Percentiles rank a stretch among this genome's conserved stretches.
Evolutionary conservation across 306 rosid species (phyloP).

Genomic region (Mimosa pudica): DNA sequence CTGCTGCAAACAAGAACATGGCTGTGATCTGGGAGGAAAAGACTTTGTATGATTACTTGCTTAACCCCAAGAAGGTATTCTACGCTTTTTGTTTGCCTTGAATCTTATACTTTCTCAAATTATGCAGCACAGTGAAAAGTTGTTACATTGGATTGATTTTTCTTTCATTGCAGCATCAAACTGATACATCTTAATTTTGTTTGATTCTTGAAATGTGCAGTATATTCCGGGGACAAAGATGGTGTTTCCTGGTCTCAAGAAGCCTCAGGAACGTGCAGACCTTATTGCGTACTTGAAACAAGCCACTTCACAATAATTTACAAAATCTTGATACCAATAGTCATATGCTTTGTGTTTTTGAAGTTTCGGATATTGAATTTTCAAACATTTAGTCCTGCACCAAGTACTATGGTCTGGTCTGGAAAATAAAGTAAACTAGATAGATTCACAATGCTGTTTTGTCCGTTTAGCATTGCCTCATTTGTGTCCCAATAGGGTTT

Average conservation of each 20-base stretch:
- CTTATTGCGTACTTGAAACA: slow-evolving; percentile 89
- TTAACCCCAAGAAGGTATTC: slow-evolving; percentile 87
- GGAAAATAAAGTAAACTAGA: slow-evolving; percentile 56
- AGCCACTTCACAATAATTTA: slow-evolving; percentile 58
- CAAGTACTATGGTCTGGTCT: slow-evolving; percentile 42
- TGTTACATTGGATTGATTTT: not conserved
- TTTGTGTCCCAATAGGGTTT: slow-evolving; percentile 37
- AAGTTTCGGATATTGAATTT: slow-evolving; percentile 31
- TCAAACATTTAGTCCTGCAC: slow-evolving; percentile 32
- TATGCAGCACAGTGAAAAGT: not conserved
- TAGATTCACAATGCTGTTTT: slow-evolving; percentile 54
- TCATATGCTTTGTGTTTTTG: slow-evolving; percentile 41
- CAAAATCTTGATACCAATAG: slow-evolving; percentile 16
- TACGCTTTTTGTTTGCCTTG: too few relatives aligned
- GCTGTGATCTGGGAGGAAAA: slow-evolving; percentile 92
- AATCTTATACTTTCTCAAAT: slow-evolving; percentile 16
- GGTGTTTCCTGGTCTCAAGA: slow-evolving; percentile 97
- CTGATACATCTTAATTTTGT: slow-evolving; percentile 16
- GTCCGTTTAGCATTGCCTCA: slow-evolving; percentile 45
- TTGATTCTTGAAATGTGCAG: slow-evolving; percentile 45
- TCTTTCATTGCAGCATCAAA: not conserved
- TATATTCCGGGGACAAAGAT: slow-evolving; percentile 97
- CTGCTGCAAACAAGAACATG: slow-evolving; percentile 91
- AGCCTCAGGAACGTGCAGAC: slow-evolving; percentile 95
- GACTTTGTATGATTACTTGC: slow-evolving; percentile 84